Base-by-base conservation (phyloP, 2,329 filamentous ascomycete species). In the Teratosphaeria viscida region DNA sequence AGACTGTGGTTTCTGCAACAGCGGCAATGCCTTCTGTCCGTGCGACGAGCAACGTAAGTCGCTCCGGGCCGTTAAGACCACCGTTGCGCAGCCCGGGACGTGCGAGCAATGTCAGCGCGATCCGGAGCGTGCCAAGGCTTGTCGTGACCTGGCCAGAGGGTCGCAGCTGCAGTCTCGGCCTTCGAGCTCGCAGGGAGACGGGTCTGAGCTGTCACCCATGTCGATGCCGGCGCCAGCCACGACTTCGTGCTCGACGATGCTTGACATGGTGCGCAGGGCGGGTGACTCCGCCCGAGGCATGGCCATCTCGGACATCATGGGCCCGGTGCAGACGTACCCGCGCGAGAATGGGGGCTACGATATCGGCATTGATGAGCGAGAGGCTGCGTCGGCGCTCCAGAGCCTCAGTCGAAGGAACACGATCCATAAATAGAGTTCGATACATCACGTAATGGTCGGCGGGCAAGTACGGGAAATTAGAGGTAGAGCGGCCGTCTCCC, bases 1-100 rank as follows among this genome's bases (percentile, higher is more conserved):
- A 57, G 27, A 58, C 54, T 71, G 68, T 54, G 68, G 69, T 53
- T 71, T 71, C 63, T 71, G 69, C 56, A 67, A 62, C 14, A 65
- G 67, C 52, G 61, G 62, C 34, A 55, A 62, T 34, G 68, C 67
- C 58, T 71, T 68, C 57, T 63, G 62, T 14, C 70, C 67, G 52
- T 32, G 49, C 29, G 39, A 53, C 14, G 56, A 58, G 60, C 27
- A 52, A 26, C 14, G 56, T 57, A 32, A 32, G 29, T 32, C 29
- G 29, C 29, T 5, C 29, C 29, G 29, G 29, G 29, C 29, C 12
- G 43, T 49, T 34, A 27, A 58, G 5, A 52, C 59, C 16, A 26
- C 61, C 10, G 54, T 59, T 54, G 59, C 62, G 11, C 58, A 61
- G 8, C 67, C 69, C 16, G 69, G 69, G n/a, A 65, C 61, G 55